Evolutionary conservation across 2,329 filamentous ascomycete species (phyloP), one percentile per base, ranked within the genome.

Genomic region (Talaromyces sp.): DNA sequence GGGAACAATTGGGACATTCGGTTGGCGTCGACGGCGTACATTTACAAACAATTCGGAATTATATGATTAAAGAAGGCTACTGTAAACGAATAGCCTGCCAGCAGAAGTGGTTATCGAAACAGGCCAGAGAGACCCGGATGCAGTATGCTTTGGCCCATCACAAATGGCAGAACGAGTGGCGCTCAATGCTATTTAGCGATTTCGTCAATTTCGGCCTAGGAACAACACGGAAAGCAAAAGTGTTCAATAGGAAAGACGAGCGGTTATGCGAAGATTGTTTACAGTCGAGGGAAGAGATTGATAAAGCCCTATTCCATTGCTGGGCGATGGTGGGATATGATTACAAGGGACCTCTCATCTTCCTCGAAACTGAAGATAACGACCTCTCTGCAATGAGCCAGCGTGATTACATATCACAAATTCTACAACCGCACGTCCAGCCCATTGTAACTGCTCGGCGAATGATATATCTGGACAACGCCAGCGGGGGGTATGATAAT

Each of bases 1-100:
- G 57, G 58, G 60, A 58, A 56, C 57, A 61, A 33, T 50, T 62
- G 19, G 60, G 58, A 3, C 53, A 61, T 15, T 53, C 58, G 4
- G 58, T 62, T 17, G 60, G 60, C n/a, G 60, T 61, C 10, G 57
- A 59, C 22, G 60, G 60, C 41, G 60, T 61, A 25, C 60, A 61
- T 57, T 19, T 61, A 31, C 60, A 61, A 48, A 61, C 60, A 2
- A 61, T 61, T 22, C 60, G 60, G 11, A 61, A 61, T 36, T 54
- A 61, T 19, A 61, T 61, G 60, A 55, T 61, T 57, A 61, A 59
- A 22, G 60, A 61, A 33, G 60, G 60, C 3, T 61, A 61, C 35
- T 61, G 60, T 48, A 61, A 61, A 37, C 45, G 60, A 31, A 61
- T 61, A 40, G 33, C 60, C n/a, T 61, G 60, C 28, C 60, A 61